Evolutionary conservation across 331 rosid species (phyloP), one percentile per base, ranked within the genome.

Genomic region (Malus hybrid): DNA sequence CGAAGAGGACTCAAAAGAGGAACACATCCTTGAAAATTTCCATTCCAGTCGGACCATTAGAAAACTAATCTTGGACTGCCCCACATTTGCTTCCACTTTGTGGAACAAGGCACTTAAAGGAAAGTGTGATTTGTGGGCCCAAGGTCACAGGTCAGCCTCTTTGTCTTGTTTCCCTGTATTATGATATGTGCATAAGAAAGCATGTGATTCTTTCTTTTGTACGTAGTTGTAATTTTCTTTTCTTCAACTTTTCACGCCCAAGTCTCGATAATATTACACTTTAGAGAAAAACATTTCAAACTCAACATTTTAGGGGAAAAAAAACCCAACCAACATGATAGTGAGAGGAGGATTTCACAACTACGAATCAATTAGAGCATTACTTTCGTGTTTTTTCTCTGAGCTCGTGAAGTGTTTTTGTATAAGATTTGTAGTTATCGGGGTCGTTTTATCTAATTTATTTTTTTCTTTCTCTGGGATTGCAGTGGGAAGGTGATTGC

Each of bases 21-120:
- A 92, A 69, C 99, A 90, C 68, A 80, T 94, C 69, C 86, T 94
- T 27, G 95, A 89, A 83, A 94, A 92, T 76, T 94, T 90, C 75
- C 92, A 87, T 84, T 90, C 99, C 65, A 92, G 91, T 82, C 87
- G 99, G 80, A 89, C 91, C 46, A 84, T 94, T 80, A 87, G 97
- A 84, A 94, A 87, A 82, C 83, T 94, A 54, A 81, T 90, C 79
- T 77, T 92, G 88, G 94, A 92, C 75, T 85, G 95, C 82, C 96
- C 97, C 44, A 42, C 87, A 50, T 92, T 94, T 67, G 96, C 99
- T 75, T 72, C 90, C 83, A 84, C 87, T 77, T 69, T 94, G 28
- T 94, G 99, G 99, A 82, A 79, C 66, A 82, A 84, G 72, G 97
- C 97, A 71, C 76, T 92, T 62, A 71, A 87, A 79, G 97, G 97